Evolutionary conservation across 2,329 filamentous ascomycete species (phyloP), one percentile per base, ranked within the genome.

Genomic region (Tolypocladium tropicale): DNA sequence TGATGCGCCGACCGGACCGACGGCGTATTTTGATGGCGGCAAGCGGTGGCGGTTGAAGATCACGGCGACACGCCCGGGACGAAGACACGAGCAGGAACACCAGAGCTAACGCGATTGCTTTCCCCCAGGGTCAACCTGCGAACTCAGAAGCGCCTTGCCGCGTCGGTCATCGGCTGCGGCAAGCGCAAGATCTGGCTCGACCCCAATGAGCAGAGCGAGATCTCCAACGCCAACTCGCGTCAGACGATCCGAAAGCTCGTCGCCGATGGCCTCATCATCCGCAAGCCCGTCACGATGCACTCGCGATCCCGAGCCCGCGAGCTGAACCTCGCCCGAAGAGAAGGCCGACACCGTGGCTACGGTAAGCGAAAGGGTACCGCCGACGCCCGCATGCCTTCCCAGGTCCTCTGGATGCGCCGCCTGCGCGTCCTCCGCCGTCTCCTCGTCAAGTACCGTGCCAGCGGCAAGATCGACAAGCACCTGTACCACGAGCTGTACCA

Each of bases 181-280:
- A 88, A 99, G 89, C 90, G 93, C 87, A 99, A 99, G 90, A 95
- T 99, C 82, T 99, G 94, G 94, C 92, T 99, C 77, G 94, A 99
- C 81, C 94, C 94, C 79, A 97, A 95, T 78, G 94, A 99, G 84
- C 86, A 92, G 81, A 94, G 81, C 84, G 94, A 99, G 82, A 99
- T 99, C 83, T 91, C 89, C 83, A 97, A 96, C 80, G 94, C 94
- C 88, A 99, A 99, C 89, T 97, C 93, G 73, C 93, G 94, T 74
- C 93, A 97, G 84, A 96, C 93, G 70, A 88, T 99, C 86, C 93
- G 95, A 84, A 99, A 99, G 85, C 90, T 99, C 79, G 87, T 97
- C 76, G 83, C 89, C 80, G 95, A 99, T 95, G 95, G 94, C 82
- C 90, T 99, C 77, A 99, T 99, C 82, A 99, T 99, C 86, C 90